Base-by-base conservation (phyloP, 2,329 filamentous ascomycete genomes). In the Truncatella angustata region DNA sequence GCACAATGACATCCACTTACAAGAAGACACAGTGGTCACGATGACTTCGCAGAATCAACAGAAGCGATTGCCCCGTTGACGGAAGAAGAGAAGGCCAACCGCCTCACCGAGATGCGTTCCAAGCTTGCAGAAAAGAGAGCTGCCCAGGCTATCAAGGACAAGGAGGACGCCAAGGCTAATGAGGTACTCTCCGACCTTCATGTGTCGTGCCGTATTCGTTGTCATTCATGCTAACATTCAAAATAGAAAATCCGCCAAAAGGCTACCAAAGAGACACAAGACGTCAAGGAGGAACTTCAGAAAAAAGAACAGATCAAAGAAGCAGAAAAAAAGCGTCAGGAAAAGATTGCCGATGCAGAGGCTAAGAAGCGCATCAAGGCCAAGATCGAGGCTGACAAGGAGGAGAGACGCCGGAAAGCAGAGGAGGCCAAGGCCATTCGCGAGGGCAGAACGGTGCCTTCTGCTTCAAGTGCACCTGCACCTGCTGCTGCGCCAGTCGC, bases 321-420 rank as follows among this genome's bases (percentile, higher is more conserved):
- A 61, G 92, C 91, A 0, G 86, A 86, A 49, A 83, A 85, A 63
- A 97, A 97, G 77, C 86, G 87, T 50, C 83, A 87, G 63, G 94
- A 99, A 75, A 97, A 97, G 76, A 75, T 82, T 37, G 90, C 88
- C 14, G 94, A 97, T 49, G 70, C 87, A 7, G 90, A 91, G 39
- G 93, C 91, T 10, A 94, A 93, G 77, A 90, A 87, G 71, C 84
- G 89, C 32, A 93, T 97, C 69, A 87, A 91, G 73, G 92, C 91
- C 52, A 92, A 92, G 79, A 96, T 99, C 58, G 92, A 94, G 61
- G 92, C 89, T 12, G 92, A 97, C 74, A 97, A 95, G 77, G 88
- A 90, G 61, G 91, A 93, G 63, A 85, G 94, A 50, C 86, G 89
- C 58, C 80, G 87, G 58, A 96, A 94, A 69, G 87, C 90, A 3